Evolutionary conservation across 805 yeast species (phyloP), one percentile per base, ranked within the genome.

Genomic region (Kuraishia hungarica): DNA sequence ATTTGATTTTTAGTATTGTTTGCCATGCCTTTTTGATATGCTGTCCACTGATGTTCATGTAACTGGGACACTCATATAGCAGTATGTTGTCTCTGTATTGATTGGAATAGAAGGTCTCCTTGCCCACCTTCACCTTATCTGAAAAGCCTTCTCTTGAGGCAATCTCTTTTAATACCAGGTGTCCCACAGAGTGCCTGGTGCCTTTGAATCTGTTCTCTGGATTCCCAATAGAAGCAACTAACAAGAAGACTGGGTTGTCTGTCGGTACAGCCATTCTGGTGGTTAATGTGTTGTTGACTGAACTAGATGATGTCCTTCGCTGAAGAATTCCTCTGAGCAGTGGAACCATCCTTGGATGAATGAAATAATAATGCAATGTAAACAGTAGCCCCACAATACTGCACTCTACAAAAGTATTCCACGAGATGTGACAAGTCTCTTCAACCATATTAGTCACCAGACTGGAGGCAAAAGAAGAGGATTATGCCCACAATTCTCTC

Each of bases 101-200:
- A 39, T 62, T 58, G 35, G 58, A 21, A 50, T 61, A 53, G 56
- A 65, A 61, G 11, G 57, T 56, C 21, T 50, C 57, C 10, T 59
- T 55, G 21, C 59, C 48, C 48, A 59, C 61, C 49, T 39, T 15
- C 20, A 28, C 20, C 43, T 24, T 23, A 48, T 29, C 39, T 56
- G n/a, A 48, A 60, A 59, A 28, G 53, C 65, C 56, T 58, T 62
- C 49, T 54, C 61, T 50, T 56, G 53, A 48, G 23, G 61, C 56
- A 24, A 57, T 54, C 47, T 60, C 50, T 39, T 83, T 72, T 46
- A 83, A 69, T 43, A 83, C 65, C 52, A 76, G 65, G 58, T 87
- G 88, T 1, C 96, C 97, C 0, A 84, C 89, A 57, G 86, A 89
- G 64, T 90, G 97, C 39, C 96, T 72, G 0, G 96, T 87, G 6